Percentiles rank a stretch among this genome's conserved stretches.
Conservation (phyloP, 2,329 filamentous ascomycete species). For the Pseudopyricularia javanii region DNA sequence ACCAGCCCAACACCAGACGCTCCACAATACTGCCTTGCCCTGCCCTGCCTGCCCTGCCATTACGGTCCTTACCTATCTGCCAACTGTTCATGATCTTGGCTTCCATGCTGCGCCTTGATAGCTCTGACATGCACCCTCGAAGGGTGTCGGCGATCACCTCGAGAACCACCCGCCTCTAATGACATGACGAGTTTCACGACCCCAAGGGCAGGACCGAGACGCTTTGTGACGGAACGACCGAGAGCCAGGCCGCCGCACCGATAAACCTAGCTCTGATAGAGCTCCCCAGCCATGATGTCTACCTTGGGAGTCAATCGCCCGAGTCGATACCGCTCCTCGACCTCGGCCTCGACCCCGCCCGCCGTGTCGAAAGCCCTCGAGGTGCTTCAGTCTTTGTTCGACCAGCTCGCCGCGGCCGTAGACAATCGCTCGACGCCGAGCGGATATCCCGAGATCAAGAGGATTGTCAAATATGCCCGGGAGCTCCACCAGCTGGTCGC, state of each 20-base stretch:
- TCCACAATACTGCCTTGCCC: not conserved
- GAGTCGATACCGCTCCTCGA: conserved; percentile 52
- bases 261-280: not conserved
- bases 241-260: conserved; percentile 1
- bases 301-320: conserved; percentile 19
- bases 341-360: conserved; percentile 43
- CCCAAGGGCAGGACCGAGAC: conserved; percentile 1
- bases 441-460: conserved; percentile 34
- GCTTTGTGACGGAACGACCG: not conserved
- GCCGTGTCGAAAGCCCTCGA: conserved; percentile 48
- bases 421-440: conserved; percentile 7
- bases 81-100: not conserved
- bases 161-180: not conserved
- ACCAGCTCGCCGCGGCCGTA: conserved; percentile 20
- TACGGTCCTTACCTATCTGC: not conserved
- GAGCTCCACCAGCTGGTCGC: conserved; percentile 53
- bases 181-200: not conserved
- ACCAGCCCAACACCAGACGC: not conserved
- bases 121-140: conserved; percentile 17
- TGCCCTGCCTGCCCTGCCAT: too few relatives aligned
- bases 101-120: conserved; percentile 13
- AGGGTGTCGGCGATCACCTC: conserved; percentile 15
- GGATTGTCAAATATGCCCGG: conserved; percentile 43
- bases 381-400: conserved; percentile 42
- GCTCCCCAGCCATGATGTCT: conserved; percentile 15